A percentile compares a stretch with the other conserved stretches of the same genome.
Evolutionary conservation across 2,329 filamentous ascomycete species (phyloP).

Genomic region (Cadophora sp.): DNA sequence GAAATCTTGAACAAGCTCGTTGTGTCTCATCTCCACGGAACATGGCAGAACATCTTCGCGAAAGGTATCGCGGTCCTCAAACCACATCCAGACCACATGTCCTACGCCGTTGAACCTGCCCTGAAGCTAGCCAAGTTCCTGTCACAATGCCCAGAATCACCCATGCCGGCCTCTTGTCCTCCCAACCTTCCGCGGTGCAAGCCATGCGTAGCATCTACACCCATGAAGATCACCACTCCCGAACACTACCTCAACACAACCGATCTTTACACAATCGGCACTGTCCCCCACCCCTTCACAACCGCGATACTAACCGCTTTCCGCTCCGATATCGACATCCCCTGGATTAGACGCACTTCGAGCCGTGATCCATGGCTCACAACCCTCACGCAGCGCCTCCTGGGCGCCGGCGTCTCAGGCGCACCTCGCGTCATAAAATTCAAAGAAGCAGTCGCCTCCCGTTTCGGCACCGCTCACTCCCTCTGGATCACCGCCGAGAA

Average conservation of each 20-base stretch:
- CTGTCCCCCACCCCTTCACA: conserved; percentile 91
- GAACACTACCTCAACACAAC: conserved; percentile 74
- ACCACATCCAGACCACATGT: conserved; percentile 77
- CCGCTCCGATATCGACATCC: conserved; percentile 64
- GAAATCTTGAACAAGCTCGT: conserved; percentile 75
- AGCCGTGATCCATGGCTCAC: conserved; percentile 81
- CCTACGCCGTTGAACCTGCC: conserved; percentile 72
- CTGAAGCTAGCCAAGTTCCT: conserved; percentile 77
- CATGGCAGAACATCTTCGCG: conserved; percentile 81
- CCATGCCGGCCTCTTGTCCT: conserved; percentile 79
- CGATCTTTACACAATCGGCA: conserved; percentile 79
- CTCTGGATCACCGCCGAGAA: conserved; percentile 84
- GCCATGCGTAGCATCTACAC: conserved; percentile 71
- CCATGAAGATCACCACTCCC: conserved; percentile 71
- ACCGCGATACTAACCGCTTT: conserved; percentile 71
- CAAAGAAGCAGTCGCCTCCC: conserved; percentile 81
- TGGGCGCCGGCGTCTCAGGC: conserved; percentile 67
- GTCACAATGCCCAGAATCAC: conserved; percentile 74
- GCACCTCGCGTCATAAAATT: conserved; percentile 73
- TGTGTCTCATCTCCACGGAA: conserved; percentile 82
- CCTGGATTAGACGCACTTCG: conserved; percentile 71
- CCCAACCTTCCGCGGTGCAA: conserved; percentile 79
- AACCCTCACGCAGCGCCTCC: conserved; percentile 71
- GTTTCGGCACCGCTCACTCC: conserved; percentile 66
- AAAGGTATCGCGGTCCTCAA: conserved; percentile 83